phyloP scores from a whole-genome alignment of 169 alveolate genomes.

The Theileria parva region DNA sequence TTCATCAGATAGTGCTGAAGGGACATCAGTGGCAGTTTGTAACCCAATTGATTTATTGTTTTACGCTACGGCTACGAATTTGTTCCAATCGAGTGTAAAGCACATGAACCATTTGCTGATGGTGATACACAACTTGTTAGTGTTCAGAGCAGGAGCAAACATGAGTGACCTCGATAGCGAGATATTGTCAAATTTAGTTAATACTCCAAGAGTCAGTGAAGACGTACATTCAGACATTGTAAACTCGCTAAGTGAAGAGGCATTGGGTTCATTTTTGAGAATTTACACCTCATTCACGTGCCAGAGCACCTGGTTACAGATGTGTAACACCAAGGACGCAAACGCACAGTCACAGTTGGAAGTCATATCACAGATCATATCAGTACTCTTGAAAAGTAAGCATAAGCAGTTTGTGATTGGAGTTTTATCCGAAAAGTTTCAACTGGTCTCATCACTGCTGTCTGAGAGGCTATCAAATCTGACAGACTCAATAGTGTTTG shows the following conservation, averaged over 20 bases:
- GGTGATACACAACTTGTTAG: conserved; percentile 66
- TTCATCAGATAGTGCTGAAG: background rate
- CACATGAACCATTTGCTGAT: conserved; percentile 73
- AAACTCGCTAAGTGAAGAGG: conserved; percentile 26
- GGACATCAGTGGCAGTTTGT: conserved; percentile 8
- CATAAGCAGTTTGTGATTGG: background rate
- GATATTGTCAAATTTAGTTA: background rate
- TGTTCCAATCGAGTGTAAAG: conserved; percentile 75
- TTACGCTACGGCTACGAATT: conserved; percentile 65
- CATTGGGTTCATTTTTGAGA: conserved; percentile 34
- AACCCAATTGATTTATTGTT: conserved; percentile 73
- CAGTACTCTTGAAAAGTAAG: conserved; percentile 18
- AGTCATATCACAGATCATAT: conserved; percentile 41
- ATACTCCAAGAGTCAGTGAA: background rate
- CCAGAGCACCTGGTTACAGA: conserved; percentile 57
- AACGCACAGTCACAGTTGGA: conserved; percentile 28
- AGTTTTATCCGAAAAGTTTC: background rate
- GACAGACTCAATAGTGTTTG: background rate
- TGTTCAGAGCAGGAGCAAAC: background rate
- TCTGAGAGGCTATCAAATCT: background rate
- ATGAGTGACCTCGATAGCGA: background rate
- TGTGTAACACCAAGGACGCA: conserved; percentile 26
- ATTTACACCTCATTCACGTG: conserved; percentile 46
- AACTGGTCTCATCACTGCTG: background rate
- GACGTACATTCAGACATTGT: conserved; percentile 22